These are phyloP conservation scores for Colletotrichum zoysiae DNA, from an alignment of 2,329 filamentous ascomycete species.

Conservation along the genomic window DNA sequence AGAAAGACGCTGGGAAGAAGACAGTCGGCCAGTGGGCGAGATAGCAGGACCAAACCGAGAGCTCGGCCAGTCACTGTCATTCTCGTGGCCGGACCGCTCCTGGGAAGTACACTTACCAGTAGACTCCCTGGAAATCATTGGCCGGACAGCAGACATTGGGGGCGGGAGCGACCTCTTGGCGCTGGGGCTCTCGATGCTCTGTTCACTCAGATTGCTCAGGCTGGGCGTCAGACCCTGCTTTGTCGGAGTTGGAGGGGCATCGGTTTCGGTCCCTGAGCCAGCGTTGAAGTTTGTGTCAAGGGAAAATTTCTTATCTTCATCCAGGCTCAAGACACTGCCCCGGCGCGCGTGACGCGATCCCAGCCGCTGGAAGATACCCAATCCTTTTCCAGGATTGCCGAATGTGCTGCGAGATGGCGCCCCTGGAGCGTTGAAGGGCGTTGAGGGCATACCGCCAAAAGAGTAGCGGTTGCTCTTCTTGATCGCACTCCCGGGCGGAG, in stretches of 20 bases:
- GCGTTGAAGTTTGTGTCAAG: slow-evolving; percentile 56
- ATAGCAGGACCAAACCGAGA: slow-evolving; percentile 47
- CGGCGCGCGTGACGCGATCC: slow-evolving; percentile 60
- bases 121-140: slow-evolving; percentile 52
- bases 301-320: slow-evolving; percentile 77
- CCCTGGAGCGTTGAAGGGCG: slow-evolving; percentile 78
- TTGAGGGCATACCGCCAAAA: slow-evolving; percentile 80
- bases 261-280: slow-evolving; percentile 61
- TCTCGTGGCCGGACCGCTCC: slow-evolving; percentile 26
- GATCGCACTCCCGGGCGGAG: slow-evolving; percentile 68
- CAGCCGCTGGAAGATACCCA: slow-evolving; percentile 75
- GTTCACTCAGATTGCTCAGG: slow-evolving; percentile 53
- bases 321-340: slow-evolving; percentile 83
- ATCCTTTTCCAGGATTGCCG: slow-evolving; percentile 69
- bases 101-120: slow-evolving; percentile 60
- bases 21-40: slow-evolving; percentile 50
- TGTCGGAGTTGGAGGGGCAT: slow-evolving; percentile 94
- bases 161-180: slow-evolving; percentile 58
- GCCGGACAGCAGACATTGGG: slow-evolving; percentile 57
- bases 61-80: slow-evolving; percentile 8
- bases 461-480: slow-evolving; percentile 78
- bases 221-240: slow-evolving; percentile 71
- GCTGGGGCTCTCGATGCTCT: slow-evolving; percentile 62
- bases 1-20: slow-evolving; percentile 51
- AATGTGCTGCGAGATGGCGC: slow-evolving; percentile 61